Evolutionary conservation across 805 yeast species (phyloP), one percentile per base, ranked within the genome.

Genomic region (Torulaspora delbrueckii): DNA sequence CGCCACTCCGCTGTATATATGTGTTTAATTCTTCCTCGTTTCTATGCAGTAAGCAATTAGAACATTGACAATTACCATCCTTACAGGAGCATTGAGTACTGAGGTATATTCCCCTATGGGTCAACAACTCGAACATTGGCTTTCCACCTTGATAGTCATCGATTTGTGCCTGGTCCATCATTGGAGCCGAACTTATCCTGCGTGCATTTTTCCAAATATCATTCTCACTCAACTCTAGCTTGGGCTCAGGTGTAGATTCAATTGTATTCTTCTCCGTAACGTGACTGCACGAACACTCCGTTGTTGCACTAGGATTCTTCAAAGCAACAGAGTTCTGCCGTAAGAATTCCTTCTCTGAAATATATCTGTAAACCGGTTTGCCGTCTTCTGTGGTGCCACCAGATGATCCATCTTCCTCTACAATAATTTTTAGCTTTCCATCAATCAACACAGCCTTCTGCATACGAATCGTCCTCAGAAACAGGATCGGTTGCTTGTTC

Each of bases 1-100:
- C 59, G 10, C 65, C 66, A 40, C 65, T 60, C 32, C 56, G 52
- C 32, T 54, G 55, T 14, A 65, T 58, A 39, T 62, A 65, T 5
- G 46, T 30, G 19, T 57, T 56, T 10, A 65, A 33, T 46, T 65
- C 69, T 6, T 56, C 62, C 36, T 65, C 69, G 43, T 62, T 57
- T 46, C 69, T 58, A 44, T 65, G 69, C 6, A 65, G 55, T 14
- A 65, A 40, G 47, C 69, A 65, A 34, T 64, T 64, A 10, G 59
- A 52, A 46, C 69, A 65, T 28, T 40, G 54, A 47, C 69, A 65
- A 23, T 55, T 50, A 24, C 52, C 61, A 41, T 60, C 67, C 3
- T 51, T 52, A 51, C 69, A 65, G 8, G 65, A 57, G 45, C 69
- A 65, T 19, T 59, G 55, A 0, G 68, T 56, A 39, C 67, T 65